Evolutionary conservation across 306 rosid genomes (phyloP), one percentile per base, ranked within the genome.

Genomic region (Lathyrus tuberosus): DNA sequence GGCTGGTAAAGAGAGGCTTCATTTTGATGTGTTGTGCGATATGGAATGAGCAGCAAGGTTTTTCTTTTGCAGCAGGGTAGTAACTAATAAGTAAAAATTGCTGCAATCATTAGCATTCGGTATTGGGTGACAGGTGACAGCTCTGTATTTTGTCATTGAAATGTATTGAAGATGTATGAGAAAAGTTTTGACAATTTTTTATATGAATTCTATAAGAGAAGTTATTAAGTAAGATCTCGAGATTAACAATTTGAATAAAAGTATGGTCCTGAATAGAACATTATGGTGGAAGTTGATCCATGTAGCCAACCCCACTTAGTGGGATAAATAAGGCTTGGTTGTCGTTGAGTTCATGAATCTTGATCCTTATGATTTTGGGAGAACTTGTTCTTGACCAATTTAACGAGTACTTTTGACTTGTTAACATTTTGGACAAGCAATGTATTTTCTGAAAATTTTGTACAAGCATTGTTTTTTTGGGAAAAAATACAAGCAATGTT

Each of bases 391-490:
- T 28, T 24, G 58, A 28, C 43, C 70, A 22, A 66, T 56, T 70
- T 64, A 62, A 62, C 14, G 37, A 51, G 28, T 62, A 38, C 6
- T 26, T 15, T 26, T 62, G 12, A 11, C 68, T 66, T 10, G 48
- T 59, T 71, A 68, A 66, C 62, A 53, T 60, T 54, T 51, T 8
- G 70, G 42, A 40, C 62, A 76, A 68, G 48, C 40, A 54, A 72
- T 1, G 54, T 31, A 33, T 1, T 33, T 33, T 33, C 6, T 33
- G 38, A 33, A 33, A 33, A 31, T n/a, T n/a, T n/a, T n/a, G n/a
- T n/a, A n/a, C n/a, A n/a, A n/a, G n/a, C n/a, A n/a, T n/a, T n/a
- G n/a, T n/a, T n/a, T n/a, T n/a, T n/a, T n/a, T n/a, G n/a, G n/a
- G n/a, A n/a, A n/a, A n/a, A n/a, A n/a, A n/a, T n/a, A n/a, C n/a